Base-by-base conservation (phyloP, 495 filamentous ascomycete species). In the Apodospora peruviana region DNA sequence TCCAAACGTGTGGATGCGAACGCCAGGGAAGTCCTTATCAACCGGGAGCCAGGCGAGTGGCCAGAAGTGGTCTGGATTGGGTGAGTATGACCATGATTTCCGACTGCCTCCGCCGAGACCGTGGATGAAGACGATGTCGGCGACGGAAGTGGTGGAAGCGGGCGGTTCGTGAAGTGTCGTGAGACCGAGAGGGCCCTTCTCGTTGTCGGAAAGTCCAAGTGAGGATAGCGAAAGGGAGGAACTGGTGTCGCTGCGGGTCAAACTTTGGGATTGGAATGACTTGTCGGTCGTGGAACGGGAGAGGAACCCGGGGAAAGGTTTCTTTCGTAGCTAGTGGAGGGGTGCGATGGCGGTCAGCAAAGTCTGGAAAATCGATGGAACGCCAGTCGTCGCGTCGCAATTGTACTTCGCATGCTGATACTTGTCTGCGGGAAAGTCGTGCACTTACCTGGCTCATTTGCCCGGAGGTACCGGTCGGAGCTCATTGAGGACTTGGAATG, bases 61-160 rank as follows among this genome's bases (percentile, higher is more conserved):
- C 64, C 64, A 67, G 48, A 52, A 67, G 8, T 35, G 47, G 1
- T 16, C 22, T 2, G 52, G 52, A 21, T 56, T 51, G 0, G 49
- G 43, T 5, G 48, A 40, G 10, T 44, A 18, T 27, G 43, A 46
- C 62, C 64, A 67, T 19, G 64, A 56, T 19, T 53, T 57, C 11
- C 36, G 27, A 2, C 56, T 61, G 9, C 62, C 62, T 1, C 64
- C 64, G 5, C 50, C 42, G 1, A 67, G 53, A 2, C 64, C 64
- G 21, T 67, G 64, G 5, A 67, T 43, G 41, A 68, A 67, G 45
- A 70, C 53, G 19, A 79, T 58, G 44, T 78, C 71, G 23, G 64
- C 57, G 11, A 59, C 23, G 25, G 55, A 23, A 9, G 52, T 47
- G 18, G 20, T 14, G 7, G 67, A 56, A 2, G 40, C 34, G 16